phyloP scores from a whole-genome alignment of 2,329 filamentous ascomycete genomes.

The Ophiostoma populinum region DNA sequence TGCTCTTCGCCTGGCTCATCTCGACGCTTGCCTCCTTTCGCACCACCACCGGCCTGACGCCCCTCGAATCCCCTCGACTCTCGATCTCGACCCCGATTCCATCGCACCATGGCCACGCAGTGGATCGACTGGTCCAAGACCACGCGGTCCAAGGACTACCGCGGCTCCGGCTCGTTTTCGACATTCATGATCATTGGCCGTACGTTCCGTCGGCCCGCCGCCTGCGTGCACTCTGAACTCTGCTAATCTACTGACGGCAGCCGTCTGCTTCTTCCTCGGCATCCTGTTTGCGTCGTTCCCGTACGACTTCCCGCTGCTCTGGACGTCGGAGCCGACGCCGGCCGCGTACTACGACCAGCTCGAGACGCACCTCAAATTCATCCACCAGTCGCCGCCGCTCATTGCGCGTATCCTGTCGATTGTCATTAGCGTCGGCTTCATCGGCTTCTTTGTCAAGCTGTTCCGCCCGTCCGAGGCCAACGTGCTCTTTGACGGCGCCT shows the following conservation, averaged over 20 bases:
- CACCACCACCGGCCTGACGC: neutral
- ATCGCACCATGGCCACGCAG: constrained; percentile 13
- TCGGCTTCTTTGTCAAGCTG: constrained; percentile 84
- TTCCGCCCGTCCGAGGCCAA: constrained; percentile 90
- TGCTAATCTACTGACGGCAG: constrained; percentile 28
- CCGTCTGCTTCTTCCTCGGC: constrained; percentile 92
- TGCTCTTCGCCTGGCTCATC: no score
- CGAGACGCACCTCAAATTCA: constrained; percentile 76
- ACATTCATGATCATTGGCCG: constrained; percentile 94
- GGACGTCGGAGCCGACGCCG: constrained; percentile 49
- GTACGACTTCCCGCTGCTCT: constrained; percentile 85
- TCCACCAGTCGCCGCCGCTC: constrained; percentile 79
- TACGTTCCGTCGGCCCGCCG: constrained; percentile 30
- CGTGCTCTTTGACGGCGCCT: constrained; percentile 81
- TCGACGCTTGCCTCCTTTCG: neutral
- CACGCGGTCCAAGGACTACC: constrained; percentile 38
- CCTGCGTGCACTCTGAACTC: neutral
- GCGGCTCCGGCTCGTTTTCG: constrained; percentile 59
- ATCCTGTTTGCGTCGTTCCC: constrained; percentile 94
- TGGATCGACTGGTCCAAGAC: constrained; percentile 39
- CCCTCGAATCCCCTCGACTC: no score
- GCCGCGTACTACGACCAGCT: constrained; percentile 64
- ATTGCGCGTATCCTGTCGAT: constrained; percentile 91
- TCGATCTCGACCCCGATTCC: neutral
- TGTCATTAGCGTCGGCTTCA: constrained; percentile 69